Evolutionary conservation across 768 basidiomycete species (phyloP).

Genomic region (Rickenella mellea): DNA sequence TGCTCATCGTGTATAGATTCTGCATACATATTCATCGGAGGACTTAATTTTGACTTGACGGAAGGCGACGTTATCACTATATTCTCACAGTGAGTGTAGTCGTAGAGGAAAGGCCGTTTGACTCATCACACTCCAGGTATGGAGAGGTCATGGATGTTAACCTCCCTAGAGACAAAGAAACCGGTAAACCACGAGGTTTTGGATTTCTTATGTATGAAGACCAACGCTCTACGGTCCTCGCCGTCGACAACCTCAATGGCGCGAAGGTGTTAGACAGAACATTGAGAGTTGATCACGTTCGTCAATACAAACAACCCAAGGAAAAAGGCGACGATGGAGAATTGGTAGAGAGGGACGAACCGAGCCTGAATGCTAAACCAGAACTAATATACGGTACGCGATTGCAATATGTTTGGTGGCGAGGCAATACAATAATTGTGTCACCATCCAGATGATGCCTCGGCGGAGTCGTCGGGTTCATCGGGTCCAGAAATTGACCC

Average conservation of each 20-base stretch:
- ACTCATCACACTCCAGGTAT: constrained; percentile 43
- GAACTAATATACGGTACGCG: constrained; percentile 51
- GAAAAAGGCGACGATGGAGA: constrained; percentile 73
- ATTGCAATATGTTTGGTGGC: no score
- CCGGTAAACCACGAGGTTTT: constrained; percentile 86
- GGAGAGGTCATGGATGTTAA: constrained; percentile 96
- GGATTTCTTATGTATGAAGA: constrained; percentile 99
- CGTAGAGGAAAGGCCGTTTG: constrained; percentile 1
- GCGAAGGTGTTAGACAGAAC: constrained; percentile 80
- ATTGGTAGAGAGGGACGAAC: constrained; percentile 75
- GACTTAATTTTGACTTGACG: constrained; percentile 79
- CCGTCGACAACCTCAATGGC: constrained; percentile 98
- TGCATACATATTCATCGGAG: constrained; percentile 91
- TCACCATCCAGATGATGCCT: constrained; percentile 44
- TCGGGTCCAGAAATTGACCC: constrained; percentile 72
- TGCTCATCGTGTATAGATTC: constrained; percentile 49
- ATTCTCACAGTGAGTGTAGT: constrained; percentile 80
- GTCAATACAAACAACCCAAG: constrained; percentile 85
- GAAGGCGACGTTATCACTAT: constrained; percentile 97
- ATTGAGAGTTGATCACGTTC: constrained; percentile 87
- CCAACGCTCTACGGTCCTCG: constrained; percentile 89
- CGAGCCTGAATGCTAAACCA: constrained; percentile 83
- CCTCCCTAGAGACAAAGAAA: constrained; percentile 87
- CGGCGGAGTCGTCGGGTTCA: constrained; percentile 57
- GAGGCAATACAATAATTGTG: no score